Conservation (phyloP, 768 basidiomycete genomes). For the Lactifluus piperatus region DNA sequence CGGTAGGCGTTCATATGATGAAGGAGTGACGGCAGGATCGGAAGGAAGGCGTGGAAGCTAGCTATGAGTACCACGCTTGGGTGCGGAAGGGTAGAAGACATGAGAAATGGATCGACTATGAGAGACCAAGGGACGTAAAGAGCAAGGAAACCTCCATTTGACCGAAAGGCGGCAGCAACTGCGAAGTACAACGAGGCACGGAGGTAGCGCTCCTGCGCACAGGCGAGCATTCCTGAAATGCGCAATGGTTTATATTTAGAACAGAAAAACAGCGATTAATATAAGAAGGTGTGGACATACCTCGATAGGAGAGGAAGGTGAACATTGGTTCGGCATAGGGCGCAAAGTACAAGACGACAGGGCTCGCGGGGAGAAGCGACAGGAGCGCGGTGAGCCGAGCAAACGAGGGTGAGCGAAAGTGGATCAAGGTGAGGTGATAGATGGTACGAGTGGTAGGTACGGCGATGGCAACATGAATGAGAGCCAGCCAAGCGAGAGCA, state of each 20-base stretch:
- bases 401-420: slow-evolving; percentile 45
- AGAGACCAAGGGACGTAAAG: slow-evolving; percentile 76
- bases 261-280: neutral
- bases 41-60: slow-evolving; percentile 35
- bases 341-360: slow-evolving; percentile 58
- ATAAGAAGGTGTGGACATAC: slow-evolving; percentile 28
- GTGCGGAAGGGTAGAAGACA: slow-evolving; percentile 27
- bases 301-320: slow-evolving; percentile 70
- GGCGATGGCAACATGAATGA: slow-evolving; percentile 33
- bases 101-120: slow-evolving; percentile 45
- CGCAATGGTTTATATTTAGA: neutral
- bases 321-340: slow-evolving; percentile 85
- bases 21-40: slow-evolving; percentile 56
- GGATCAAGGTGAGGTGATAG: slow-evolving; percentile 49
- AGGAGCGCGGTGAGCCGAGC: slow-evolving; percentile 56
- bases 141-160: slow-evolving; percentile 68
- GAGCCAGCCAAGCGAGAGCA: slow-evolving; percentile 16
- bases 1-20: slow-evolving; percentile 64
- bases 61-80: slow-evolving; percentile 30
- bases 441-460: slow-evolving; percentile 37
- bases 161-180: slow-evolving; percentile 57
- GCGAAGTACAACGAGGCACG: slow-evolving; percentile 53
- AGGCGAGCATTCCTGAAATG: slow-evolving; percentile 51
- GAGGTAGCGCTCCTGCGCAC: slow-evolving; percentile 41
- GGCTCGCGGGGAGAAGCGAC: slow-evolving; percentile 76